Conservation (phyloP, 2,329 filamentous ascomycete genomes). For the Trichoderma breve region DNA sequence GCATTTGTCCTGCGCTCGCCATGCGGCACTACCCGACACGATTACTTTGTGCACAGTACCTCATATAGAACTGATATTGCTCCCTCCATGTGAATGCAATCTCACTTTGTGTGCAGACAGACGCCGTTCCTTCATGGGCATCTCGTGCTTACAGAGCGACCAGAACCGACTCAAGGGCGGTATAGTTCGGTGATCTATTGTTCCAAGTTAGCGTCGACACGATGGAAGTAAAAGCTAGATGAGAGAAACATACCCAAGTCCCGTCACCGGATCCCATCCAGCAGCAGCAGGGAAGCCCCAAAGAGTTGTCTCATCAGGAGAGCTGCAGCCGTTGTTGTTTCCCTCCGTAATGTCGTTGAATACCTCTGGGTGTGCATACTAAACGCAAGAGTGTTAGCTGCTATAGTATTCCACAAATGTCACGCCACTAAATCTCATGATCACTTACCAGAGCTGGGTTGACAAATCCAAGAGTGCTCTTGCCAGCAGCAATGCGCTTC, state of each 20-base stretch:
- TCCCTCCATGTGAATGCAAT: background rate
- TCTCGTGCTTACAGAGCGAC: background rate
- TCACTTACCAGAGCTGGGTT: background rate
- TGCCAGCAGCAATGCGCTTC: conserved; percentile 26
- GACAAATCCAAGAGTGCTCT: conserved; percentile 19
- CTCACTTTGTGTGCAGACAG: background rate
- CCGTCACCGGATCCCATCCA: conserved; percentile 7
- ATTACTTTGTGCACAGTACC: background rate
- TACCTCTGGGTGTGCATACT: background rate
- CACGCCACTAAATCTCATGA: background rate
- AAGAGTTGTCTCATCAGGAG: background rate
- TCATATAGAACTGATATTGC: background rate
- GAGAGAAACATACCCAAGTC: background rate
- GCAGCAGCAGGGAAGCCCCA: conserved; percentile 1
- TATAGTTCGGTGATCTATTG: background rate
- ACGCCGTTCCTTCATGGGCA: background rate
- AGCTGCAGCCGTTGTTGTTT: background rate
- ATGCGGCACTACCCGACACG: background rate
- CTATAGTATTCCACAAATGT: background rate
- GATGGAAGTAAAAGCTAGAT: background rate
- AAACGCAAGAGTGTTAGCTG: background rate
- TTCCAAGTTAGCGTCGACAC: background rate
- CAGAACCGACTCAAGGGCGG: background rate
- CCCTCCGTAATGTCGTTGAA: background rate
- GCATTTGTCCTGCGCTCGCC: background rate